Conservation (phyloP, 2,329 filamentous ascomycete species). For the Paecilomyces niveus region DNA sequence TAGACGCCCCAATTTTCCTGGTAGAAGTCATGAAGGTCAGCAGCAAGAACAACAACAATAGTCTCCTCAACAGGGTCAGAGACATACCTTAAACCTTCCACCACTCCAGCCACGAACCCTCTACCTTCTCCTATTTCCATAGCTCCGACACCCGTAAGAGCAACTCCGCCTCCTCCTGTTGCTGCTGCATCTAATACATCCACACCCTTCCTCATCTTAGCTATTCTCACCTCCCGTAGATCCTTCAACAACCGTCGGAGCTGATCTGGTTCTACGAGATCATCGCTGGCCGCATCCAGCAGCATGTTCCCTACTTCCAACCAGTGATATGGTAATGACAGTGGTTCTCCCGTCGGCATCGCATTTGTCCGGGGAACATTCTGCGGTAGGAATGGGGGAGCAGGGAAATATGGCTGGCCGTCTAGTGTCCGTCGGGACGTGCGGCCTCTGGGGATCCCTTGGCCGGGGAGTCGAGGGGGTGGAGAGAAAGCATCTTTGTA, state of each 20-base stretch:
- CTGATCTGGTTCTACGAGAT: conserved; percentile 66
- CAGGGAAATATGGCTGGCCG: conserved; percentile 35
- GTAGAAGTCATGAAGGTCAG: background rate
- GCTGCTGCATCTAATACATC: conserved; percentile 55
- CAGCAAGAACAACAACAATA: background rate
- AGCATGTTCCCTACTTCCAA: conserved; percentile 83
- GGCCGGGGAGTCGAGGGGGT: conserved; percentile 59
- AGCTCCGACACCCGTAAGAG: conserved; percentile 74
- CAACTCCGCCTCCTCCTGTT: conserved; percentile 55
- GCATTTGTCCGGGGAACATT: conserved; percentile 60
- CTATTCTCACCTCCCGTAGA: conserved; percentile 77
- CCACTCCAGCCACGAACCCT: conserved; percentile 74
- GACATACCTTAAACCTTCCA: conserved; percentile 66
- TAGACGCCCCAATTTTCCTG: conserved; percentile 72
- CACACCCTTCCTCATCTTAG: conserved; percentile 75
- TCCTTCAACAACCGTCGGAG: conserved; percentile 72
- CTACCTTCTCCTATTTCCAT: conserved; percentile 89
- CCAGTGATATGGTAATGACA: conserved; percentile 81
- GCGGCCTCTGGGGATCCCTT: conserved; percentile 9
- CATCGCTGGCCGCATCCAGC: conserved; percentile 76
- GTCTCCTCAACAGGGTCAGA: background rate
- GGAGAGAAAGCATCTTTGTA: conserved; percentile 68
- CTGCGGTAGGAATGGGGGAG: conserved; percentile 71
- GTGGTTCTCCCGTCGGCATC: conserved; percentile 26
- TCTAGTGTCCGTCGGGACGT: conserved; percentile 29